These are phyloP conservation scores for Eutrema salsugineum DNA, from an alignment of 441 rosid species.

Conservation along the genomic window DNA sequence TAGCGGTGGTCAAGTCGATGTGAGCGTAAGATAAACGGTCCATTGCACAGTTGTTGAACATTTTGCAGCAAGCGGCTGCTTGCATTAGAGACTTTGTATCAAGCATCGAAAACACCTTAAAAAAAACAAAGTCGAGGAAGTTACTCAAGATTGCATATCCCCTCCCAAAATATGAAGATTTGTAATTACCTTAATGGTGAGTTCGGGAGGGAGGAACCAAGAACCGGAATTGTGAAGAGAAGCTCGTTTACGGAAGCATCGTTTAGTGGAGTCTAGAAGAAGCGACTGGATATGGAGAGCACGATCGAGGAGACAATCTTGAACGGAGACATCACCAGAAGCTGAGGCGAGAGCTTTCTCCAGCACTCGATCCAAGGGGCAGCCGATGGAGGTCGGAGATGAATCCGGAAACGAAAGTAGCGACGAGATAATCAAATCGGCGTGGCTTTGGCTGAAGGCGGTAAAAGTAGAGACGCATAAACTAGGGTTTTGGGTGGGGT, in stretches of 20 bases:
- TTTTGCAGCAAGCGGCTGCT: conserved; percentile 69
- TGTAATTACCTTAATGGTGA: conserved; percentile 66
- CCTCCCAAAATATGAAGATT: too few species aligned
- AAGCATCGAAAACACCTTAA: conserved; percentile 77
- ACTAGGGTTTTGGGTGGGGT: background rate
- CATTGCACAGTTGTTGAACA: conserved; percentile 80
- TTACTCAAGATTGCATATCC: background rate
- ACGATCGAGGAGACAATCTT: conserved; percentile 59
- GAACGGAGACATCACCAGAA: conserved; percentile 39
- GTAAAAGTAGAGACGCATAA: background rate
- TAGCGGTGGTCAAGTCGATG: conserved; percentile 65
- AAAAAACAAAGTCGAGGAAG: background rate
- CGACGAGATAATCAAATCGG: conserved; percentile 13
- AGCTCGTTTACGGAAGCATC: conserved; percentile 67
- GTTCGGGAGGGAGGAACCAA: conserved; percentile 77
- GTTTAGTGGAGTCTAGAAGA: conserved; percentile 59
- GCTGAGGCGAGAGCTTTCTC: conserved; percentile 32
- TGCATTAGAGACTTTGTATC: conserved; percentile 77
- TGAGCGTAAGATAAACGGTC: conserved; percentile 69
- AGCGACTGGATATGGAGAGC: conserved; percentile 50
- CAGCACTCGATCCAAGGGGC: conserved; percentile 50
- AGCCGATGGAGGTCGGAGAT: conserved; percentile 37
- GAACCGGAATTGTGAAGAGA: conserved; percentile 55
- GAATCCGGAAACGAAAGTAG: conserved; percentile 29
- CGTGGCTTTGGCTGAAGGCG: background rate